Conservation (phyloP, 352 stramenopile genomes). For the Pythium rishiriense region DNA sequence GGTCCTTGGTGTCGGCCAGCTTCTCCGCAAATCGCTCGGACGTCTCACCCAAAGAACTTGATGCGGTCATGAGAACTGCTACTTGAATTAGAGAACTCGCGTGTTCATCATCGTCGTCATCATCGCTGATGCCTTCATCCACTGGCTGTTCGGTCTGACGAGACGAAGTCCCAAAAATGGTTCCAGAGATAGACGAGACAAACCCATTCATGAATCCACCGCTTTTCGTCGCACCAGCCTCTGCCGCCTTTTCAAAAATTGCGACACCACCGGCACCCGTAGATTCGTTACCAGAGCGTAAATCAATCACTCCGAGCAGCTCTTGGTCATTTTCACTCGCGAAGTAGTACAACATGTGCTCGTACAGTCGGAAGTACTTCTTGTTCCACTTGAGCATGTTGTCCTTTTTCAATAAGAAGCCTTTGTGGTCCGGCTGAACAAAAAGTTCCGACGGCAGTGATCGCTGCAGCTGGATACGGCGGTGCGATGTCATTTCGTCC, state of each 20-base stretch:
- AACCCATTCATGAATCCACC: conserved; percentile 79
- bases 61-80: conserved; percentile 72
- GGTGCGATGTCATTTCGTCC: conserved; percentile 82
- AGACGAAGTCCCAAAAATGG: conserved; percentile 67
- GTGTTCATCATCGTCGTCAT: conserved; percentile 60
- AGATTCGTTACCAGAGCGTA: conserved; percentile 65
- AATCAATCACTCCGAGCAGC: conserved; percentile 80
- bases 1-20: conserved; percentile 35
- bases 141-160: conserved; percentile 45
- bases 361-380: conserved; percentile 87
- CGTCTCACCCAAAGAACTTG: conserved; percentile 54
- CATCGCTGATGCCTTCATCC: conserved; percentile 37
- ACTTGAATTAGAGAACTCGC: conserved; percentile 59
- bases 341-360: conserved; percentile 90
- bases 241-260: conserved; percentile 79
- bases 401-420: conserved; percentile 85
- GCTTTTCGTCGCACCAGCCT: conserved; percentile 40
- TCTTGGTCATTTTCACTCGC: conserved; percentile 83
- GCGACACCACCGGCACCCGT: conserved; percentile 73
- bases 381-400: conserved; percentile 90
- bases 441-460: conserved; percentile 84
- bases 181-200: conserved; percentile 78
- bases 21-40: conserved; percentile 65
- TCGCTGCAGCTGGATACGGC: conserved; percentile 75
- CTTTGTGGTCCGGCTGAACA: conserved; percentile 72